Conservation (phyloP, 176 grass and related monocot species). For the maize (Zea mays) region Zm-B73-REFERENCE-NAM-5.0 NC_050098.1:119691001-119691500, state of each 20-base stretch:
- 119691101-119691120: too few species aligned
- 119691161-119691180: not conserved
- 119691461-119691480: conserved; percentile 67
- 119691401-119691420: conserved; percentile 44
- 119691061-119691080: too few species aligned
- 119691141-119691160: not conserved
- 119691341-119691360: conserved; percentile 55
- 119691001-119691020: too few species aligned
- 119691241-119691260: conserved; percentile 59
- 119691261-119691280: conserved; percentile 70
- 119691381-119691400: conserved; percentile 68
- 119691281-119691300: conserved; percentile 63
- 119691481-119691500: conserved; percentile 45
- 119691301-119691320: conserved; percentile 39
- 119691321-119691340: conserved; percentile 2
- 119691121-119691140: not conserved
- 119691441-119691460: conserved; percentile 44
- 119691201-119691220: conserved; percentile 20
- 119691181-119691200: not conserved
- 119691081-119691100: too few species aligned
- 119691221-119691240: conserved; percentile 35
- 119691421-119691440: conserved; percentile 1
- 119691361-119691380: conserved; percentile 60
- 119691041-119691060: too few species aligned
- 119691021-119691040: too few species aligned